Conservation (phyloP, 495 filamentous ascomycete species). For the Tricharina praecox region DNA sequence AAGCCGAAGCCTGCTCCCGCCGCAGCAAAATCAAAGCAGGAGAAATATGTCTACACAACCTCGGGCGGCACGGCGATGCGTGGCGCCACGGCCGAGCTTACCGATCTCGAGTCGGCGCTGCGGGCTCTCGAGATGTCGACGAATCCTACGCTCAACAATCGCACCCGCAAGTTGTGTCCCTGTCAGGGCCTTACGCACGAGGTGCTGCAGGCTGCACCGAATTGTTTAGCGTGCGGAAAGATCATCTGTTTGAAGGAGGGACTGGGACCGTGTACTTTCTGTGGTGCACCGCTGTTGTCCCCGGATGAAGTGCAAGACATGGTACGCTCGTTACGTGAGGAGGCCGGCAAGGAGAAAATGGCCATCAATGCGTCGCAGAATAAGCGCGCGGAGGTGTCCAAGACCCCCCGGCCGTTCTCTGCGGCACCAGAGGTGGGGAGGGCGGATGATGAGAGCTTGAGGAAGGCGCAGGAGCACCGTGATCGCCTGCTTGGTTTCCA, state of each 20-base stretch:
- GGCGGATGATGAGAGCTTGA: constrained; percentile 34
- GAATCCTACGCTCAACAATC: constrained; percentile 50
- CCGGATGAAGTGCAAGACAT: constrained; percentile 60
- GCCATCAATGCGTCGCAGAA: constrained; percentile 54
- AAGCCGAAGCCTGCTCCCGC: constrained; percentile 3
- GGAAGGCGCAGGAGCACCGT: constrained; percentile 54
- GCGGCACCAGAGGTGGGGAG: constrained; percentile 30
- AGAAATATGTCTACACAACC: constrained; percentile 40
- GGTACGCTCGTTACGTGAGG: constrained; percentile 69
- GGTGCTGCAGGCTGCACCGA: constrained; percentile 69
- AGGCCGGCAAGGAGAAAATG: constrained; percentile 73
- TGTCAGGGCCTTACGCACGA: constrained; percentile 78
- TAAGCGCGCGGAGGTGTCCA: constrained; percentile 45
- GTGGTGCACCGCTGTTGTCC: constrained; percentile 53
- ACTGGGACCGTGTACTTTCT: constrained; percentile 88
- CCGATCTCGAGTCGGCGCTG: constrained; percentile 80
- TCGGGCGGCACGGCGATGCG: constrained; percentile 61
- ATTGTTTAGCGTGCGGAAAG: constrained; percentile 84
- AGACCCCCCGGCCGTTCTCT: constrained; percentile 33
- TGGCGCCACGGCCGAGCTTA: constrained; percentile 53
- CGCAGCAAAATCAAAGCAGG: constrained; percentile 7
- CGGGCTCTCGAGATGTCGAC: constrained; percentile 77
- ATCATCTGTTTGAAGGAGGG: constrained; percentile 94
- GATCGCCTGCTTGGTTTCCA: constrained; percentile 74
- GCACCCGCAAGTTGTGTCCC: constrained; percentile 51